Conservation (phyloP, 2,329 filamentous ascomycete genomes). For the Cladosporium sp. region DNA sequence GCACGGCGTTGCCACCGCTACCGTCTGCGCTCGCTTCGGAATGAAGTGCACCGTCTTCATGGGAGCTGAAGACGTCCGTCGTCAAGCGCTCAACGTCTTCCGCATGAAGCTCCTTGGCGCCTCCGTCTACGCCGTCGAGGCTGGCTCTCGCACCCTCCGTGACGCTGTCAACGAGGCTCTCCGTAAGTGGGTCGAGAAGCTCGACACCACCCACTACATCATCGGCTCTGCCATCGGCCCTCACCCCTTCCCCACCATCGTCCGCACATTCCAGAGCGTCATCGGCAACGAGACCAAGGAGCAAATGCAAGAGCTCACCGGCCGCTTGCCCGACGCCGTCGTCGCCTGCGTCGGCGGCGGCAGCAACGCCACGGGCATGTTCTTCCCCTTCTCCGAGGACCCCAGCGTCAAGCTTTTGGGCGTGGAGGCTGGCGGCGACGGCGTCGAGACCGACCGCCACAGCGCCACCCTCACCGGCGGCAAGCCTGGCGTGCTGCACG, state of each 20-base stretch:
- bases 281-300: conserved; percentile 92
- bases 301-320: conserved; percentile 77
- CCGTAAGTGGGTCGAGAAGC: conserved; percentile 85
- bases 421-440: conserved; percentile 92
- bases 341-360: conserved; percentile 95
- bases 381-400: conserved; percentile 90
- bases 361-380: conserved; percentile 95
- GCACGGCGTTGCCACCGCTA: conserved; percentile 95
- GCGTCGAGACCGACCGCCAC: conserved; percentile 77
- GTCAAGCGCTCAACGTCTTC: conserved; percentile 96
- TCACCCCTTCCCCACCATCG: conserved; percentile 95
- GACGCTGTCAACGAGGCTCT: conserved; percentile 87
- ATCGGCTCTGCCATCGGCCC: conserved; percentile 96
- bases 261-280: conserved; percentile 93
- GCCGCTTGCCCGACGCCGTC: conserved; percentile 89
- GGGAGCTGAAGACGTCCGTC: conserved; percentile 93
- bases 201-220: conserved; percentile 95
- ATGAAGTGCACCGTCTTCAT: conserved; percentile 98
- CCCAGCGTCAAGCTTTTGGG: conserved; percentile 79
- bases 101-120: conserved; percentile 94
- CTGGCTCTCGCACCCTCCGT: conserved; percentile 62
- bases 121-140: conserved; percentile 85
- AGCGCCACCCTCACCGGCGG: conserved; percentile 83
- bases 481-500: conserved; percentile 87
- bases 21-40: conserved; percentile 94